Evolutionary conservation across 805 yeast species (phyloP).

Genomic region (Wickerhamiella musiphila): DNA sequence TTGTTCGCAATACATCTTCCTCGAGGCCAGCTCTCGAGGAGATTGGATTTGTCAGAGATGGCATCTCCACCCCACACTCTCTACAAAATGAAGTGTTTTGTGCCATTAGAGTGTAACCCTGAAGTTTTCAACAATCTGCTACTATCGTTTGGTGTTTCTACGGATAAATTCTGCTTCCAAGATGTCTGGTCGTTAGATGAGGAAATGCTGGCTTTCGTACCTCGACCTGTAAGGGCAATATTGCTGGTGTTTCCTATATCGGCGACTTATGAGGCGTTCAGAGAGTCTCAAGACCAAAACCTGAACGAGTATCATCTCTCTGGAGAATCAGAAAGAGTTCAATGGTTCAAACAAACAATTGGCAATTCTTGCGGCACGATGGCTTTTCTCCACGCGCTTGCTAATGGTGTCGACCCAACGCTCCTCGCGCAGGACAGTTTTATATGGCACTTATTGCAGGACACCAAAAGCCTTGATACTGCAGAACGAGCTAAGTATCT

Average conservation of each 20-base stretch:
- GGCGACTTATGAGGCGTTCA: conserved; percentile 35
- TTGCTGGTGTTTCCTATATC: conserved; percentile 75
- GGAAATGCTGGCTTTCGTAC: conserved; percentile 62
- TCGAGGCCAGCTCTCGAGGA: too few species aligned
- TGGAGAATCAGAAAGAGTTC: conserved; percentile 19
- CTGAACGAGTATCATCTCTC: conserved; percentile 18
- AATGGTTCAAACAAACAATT: conserved; percentile 79
- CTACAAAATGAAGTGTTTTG: conserved; percentile 21
- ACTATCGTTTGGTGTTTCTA: conserved; percentile 45
- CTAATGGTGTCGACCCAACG: conserved; percentile 21
- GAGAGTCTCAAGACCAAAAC: conserved; percentile 25
- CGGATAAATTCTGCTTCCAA: conserved; percentile 51
- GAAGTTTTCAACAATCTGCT: conserved; percentile 60
- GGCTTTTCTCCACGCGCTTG: conserved; percentile 56
- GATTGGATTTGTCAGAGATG: too few species aligned
- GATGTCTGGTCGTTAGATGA: conserved; percentile 83
- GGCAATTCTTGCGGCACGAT: conserved; percentile 86
- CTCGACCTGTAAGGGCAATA: conserved; percentile 62
- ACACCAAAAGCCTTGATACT: conserved; percentile 15
- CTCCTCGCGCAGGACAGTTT: conserved; percentile 18
- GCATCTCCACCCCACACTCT: too few species aligned
- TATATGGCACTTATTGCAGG: conserved; percentile 16
- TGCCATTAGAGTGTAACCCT: conserved; percentile 87
- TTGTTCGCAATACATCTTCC: too few species aligned
- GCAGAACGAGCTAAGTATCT: conserved; percentile 28